Evolutionary conservation across 2,329 filamentous ascomycete species (phyloP).

Genomic region (Aspergillus calidoustus): DNA sequence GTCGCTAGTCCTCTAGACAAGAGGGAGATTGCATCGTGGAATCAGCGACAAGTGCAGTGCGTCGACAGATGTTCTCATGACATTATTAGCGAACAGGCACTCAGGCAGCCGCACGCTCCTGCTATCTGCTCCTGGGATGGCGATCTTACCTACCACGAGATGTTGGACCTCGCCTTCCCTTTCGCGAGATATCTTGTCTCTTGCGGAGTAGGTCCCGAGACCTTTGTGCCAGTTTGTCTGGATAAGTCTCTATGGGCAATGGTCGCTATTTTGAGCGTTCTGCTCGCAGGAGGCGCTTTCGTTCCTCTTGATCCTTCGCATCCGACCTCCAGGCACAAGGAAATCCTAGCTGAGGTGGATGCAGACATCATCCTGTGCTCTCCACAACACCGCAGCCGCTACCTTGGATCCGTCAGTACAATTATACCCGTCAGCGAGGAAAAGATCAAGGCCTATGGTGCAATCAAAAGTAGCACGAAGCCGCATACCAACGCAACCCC

Average conservation of each 20-base stretch:
- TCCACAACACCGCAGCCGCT: constrained; percentile 36
- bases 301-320: constrained; percentile 42
- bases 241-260: constrained; percentile 42
- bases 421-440: constrained; percentile 40
- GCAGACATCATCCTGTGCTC: constrained; percentile 40
- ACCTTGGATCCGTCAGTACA: constrained; percentile 33
- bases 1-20: constrained; percentile 41
- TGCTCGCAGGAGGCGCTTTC: constrained; percentile 41
- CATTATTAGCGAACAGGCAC: constrained; percentile 33
- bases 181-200: constrained; percentile 38
- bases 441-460: constrained; percentile 34
- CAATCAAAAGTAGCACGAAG: constrained; percentile 20
- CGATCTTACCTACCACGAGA: constrained; percentile 37
- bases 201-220: constrained; percentile 38
- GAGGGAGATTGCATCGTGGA: constrained; percentile 38
- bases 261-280: constrained; percentile 38
- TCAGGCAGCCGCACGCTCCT: constrained; percentile 32
- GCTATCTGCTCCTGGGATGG: constrained; percentile 45
- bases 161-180: constrained; percentile 34
- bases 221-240: constrained; percentile 39
- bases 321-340: constrained; percentile 38
- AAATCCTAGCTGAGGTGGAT: constrained; percentile 37
- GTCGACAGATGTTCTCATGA: constrained; percentile 40
- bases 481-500: constrained; percentile 19
- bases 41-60: constrained; percentile 28